Base-by-base conservation (phyloP, 1,284 basidiomycete species). In the Golubevia pallescens region DNA sequence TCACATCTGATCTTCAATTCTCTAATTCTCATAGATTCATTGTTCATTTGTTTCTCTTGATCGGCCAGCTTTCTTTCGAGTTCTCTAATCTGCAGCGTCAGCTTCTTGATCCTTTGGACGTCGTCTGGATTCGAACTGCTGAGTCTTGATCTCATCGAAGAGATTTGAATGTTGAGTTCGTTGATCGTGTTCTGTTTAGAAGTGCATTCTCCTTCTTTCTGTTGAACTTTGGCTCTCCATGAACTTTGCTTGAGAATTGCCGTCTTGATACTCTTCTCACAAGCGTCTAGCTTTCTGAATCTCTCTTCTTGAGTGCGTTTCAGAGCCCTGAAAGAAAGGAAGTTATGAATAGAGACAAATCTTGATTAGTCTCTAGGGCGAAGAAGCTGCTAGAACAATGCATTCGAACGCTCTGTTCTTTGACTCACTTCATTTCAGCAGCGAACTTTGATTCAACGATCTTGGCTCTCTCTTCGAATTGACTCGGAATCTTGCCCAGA, bases 221-320 rank as follows among this genome's bases (percentile, higher is more conserved):
- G 66, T 1, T 74, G 70, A 2, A 85, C 57, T 14, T 81, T 63
- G 21, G 69, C 66, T 8, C 82, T 71, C 82, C 82, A 85, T 65
- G 77, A 74, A 23, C 57, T 63, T 65, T 84, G 81, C 66, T 84
- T 85, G 61, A 79, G 79, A 8, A 70, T 64, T 16, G 81, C 81
- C 16, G 66, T 67, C 60, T 80, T 80, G 68, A 85, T 71, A 38
- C 78, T 65, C n/a, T 62, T 58, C 57, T 85, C 82, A 60, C 81
- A 75, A 8, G 77, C 74, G 57, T 85, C 80, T 48, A 85, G 67
- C 61, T 81, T 80, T 1, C 77, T 67, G 70, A 77, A 75, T 1
- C 77, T 68, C 24, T 68, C 32, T 14, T 85, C 81, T 58, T 85
- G 82, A 61, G 80, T 73, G 20, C 78, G 63, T 54, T 80, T 77